Percentiles rank a stretch among this genome's conserved stretches.
phyloP scores from a whole-genome alignment of 306 rosid genomes.

The Cucurbita pepo region DNA sequence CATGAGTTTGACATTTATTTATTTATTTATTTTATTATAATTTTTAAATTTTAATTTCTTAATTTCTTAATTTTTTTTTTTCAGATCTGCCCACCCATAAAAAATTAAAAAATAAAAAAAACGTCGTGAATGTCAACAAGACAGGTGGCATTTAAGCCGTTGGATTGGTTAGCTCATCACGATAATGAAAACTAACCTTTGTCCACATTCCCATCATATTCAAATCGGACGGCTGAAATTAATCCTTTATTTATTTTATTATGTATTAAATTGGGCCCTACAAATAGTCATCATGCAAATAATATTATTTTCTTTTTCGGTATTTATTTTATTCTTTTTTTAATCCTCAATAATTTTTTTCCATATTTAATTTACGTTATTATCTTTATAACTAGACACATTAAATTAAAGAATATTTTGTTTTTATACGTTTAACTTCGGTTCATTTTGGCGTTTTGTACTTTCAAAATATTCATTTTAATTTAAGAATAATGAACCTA shows the following conservation, averaged over 20 bases:
- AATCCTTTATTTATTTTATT: too few relatives aligned
- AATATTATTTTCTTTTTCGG: background rate
- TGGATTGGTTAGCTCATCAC: background rate
- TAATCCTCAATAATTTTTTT: background rate
- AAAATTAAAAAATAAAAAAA: background rate
- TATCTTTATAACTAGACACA: background rate
- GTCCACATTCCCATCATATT: background rate
- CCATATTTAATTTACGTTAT: background rate
- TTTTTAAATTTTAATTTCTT: too few relatives aligned
- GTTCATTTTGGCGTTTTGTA: too few relatives aligned
- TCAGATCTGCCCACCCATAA: background rate
- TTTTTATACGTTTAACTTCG: too few relatives aligned
- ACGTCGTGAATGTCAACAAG: background rate
- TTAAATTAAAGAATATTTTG: too few relatives aligned
- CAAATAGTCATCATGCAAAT: background rate
- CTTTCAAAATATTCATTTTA: too few relatives aligned
- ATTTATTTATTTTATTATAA: background rate
- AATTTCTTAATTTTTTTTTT: too few relatives aligned
- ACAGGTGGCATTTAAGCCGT: background rate
- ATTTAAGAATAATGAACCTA: too few relatives aligned
- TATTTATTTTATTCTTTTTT: background rate
- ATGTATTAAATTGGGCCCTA: background rate
- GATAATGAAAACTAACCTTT: background rate
- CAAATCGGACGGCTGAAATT: background rate
- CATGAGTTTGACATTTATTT: slow-evolving; percentile 1